phyloP scores from a whole-genome alignment of 495 filamentous ascomycete genomes.

The Penicillium parvum region DNA sequence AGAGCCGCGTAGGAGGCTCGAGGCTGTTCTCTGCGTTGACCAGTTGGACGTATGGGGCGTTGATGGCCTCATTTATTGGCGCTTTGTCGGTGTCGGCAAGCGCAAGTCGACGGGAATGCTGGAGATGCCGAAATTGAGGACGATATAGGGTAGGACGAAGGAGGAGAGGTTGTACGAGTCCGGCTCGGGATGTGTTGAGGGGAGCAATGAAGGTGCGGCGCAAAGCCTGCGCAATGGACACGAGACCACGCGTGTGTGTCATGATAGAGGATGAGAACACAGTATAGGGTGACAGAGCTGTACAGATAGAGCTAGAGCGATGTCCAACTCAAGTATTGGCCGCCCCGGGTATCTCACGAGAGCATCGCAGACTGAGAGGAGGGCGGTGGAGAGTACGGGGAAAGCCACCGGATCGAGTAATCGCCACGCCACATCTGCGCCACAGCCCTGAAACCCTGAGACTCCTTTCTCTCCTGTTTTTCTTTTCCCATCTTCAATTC shows the following conservation, averaged over 20 bases:
- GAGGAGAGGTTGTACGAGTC: constrained; percentile 10
- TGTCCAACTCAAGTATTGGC: too few species aligned
- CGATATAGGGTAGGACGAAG: constrained; percentile 2
- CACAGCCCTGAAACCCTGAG: constrained; percentile 24
- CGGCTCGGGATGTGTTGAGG: constrained; percentile 11
- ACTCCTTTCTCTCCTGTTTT: constrained; percentile 24
- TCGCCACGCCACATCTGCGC: constrained; percentile 24
- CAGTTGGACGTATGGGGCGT: constrained; percentile 46
- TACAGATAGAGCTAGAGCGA: too few species aligned
- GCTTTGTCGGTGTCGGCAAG: constrained; percentile 3
- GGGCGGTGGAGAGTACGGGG: not conserved
- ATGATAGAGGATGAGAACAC: constrained; percentile 17
- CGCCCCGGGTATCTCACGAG: too few species aligned
- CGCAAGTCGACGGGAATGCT: constrained; percentile 9
- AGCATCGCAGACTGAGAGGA: not conserved
- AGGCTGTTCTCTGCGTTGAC: constrained; percentile 49
- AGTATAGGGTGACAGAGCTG: not conserved
- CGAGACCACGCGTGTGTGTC: constrained; percentile 37
- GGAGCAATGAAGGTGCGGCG: constrained; percentile 34
- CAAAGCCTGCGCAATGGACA: constrained; percentile 36
- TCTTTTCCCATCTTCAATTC: constrained; percentile 9
- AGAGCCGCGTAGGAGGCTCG: constrained; percentile 37
- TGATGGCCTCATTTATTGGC: constrained; percentile 48
- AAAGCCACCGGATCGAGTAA: constrained; percentile 19
- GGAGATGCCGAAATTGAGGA: constrained; percentile 11